phyloP scores from a whole-genome alignment of 352 stramenopile genomes.

The Pythium plurisporium region DNA sequence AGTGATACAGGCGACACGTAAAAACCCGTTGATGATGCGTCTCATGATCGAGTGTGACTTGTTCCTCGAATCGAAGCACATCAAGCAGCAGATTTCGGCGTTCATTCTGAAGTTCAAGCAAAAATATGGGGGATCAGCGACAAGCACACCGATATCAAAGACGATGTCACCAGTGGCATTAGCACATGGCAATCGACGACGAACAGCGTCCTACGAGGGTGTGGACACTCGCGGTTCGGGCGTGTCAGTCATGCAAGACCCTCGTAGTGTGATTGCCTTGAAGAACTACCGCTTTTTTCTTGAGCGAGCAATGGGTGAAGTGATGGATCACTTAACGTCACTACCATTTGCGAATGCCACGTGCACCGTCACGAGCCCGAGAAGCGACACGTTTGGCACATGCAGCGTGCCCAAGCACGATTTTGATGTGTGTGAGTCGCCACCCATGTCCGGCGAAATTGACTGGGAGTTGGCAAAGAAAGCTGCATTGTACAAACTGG shows the following conservation, averaged over 20 bases:
- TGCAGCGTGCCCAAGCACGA: too few relatives aligned
- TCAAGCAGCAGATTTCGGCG: slow-evolving; percentile 35
- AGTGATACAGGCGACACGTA: slow-evolving; percentile 15
- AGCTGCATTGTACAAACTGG: slow-evolving; percentile 53
- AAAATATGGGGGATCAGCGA: slow-evolving; percentile 31
- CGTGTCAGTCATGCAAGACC: slow-evolving; percentile 32
- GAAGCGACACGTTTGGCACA: too few relatives aligned
- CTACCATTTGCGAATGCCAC: slow-evolving; percentile 14
- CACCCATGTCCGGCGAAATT: slow-evolving; percentile 12
- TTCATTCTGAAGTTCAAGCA: slow-evolving; percentile 53
- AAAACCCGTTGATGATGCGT: slow-evolving; percentile 27
- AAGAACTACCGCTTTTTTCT: slow-evolving; percentile 77
- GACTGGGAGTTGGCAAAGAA: slow-evolving; percentile 50
- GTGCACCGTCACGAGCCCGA: slow-evolving; percentile 22
- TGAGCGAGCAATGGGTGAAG: slow-evolving; percentile 47
- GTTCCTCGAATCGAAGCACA: slow-evolving; percentile 36
- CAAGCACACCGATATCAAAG: slow-evolving; percentile 5
- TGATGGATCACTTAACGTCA: slow-evolving; percentile 40
- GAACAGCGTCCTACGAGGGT: slow-evolving; percentile 14
- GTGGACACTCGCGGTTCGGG: slow-evolving; percentile 8
- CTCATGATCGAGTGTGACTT: slow-evolving; percentile 42
- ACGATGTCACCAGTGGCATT: slow-evolving; percentile 10
- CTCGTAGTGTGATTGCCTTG: slow-evolving; percentile 47
- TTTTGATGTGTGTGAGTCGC: slow-evolving; percentile 5
- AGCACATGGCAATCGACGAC: slow-evolving; percentile 1